Conservation (phyloP, 768 basidiomycete species). For the Agrocybe praecox region DNA sequence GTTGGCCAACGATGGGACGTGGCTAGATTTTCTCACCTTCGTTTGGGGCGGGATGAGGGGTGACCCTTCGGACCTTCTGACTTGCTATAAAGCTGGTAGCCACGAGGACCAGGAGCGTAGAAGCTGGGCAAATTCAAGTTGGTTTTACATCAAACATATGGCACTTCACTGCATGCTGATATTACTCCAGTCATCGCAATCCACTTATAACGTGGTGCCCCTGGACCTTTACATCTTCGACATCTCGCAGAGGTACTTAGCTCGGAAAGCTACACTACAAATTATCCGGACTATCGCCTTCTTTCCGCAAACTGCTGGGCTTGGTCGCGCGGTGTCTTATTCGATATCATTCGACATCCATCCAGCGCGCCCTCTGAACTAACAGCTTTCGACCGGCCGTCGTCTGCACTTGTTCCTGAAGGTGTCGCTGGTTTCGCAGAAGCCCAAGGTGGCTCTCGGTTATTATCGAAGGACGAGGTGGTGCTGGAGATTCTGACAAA, state of each 20-base stretch:
- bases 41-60: background rate
- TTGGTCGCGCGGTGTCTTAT: conserved; percentile 1
- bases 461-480: background rate
- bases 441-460: background rate
- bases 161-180: background rate
- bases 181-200: background rate
- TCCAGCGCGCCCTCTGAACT: background rate
- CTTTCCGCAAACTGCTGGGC: conserved; percentile 6
- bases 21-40: background rate
- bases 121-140: background rate
- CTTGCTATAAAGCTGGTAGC: background rate
- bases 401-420: background rate
- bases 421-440: background rate
- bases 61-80: background rate
- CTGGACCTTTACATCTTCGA: background rate
- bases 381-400: background rate
- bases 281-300: background rate
- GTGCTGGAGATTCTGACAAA: background rate
- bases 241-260: conserved; percentile 1
- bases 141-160: background rate
- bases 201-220: background rate
- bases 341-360: conserved; percentile 1
- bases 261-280: background rate
- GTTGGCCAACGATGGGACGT: background rate
- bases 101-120: background rate